Evolutionary conservation across 2,329 filamentous ascomycete genomes (phyloP), one percentile per base, ranked within the genome.

Genomic region (Colletotrichum tofieldiae): DNA sequence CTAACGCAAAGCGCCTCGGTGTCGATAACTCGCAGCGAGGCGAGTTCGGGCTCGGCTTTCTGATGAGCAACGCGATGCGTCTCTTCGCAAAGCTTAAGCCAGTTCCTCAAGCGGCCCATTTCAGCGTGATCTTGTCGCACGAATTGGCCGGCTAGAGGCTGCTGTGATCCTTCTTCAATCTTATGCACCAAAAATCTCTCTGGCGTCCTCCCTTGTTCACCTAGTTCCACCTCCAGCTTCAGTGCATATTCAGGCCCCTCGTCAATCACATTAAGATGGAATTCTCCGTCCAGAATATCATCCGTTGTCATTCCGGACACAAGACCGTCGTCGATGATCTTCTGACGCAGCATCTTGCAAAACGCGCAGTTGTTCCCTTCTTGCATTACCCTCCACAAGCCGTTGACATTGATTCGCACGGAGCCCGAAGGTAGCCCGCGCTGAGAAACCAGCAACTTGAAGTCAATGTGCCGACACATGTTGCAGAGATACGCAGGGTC

Each of bases 401-500:
- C 51, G 16, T 54, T 7, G 4, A 20, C 18, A 5, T 18, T 32
- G 51, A 54, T 35, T 26, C 18, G 29, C 16, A 20, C 18, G 14
- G 29, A 14, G 3, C 16, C 8, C 16, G 26, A 32, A 18, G 26
- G 51, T 9, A 32, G 26, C 18, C 8, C 51, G 26, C 51, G 51
- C 16, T 11, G 51, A 14, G 51, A 32, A 3, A 54, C 3, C 51
- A 35, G 18, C 26, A 35, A 5, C 26, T 20, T 32, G 51, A 54
- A 35, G 51, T 54, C 29, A 26, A 54, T 9, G 51, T 54, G 51
- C 26, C 51, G 51, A 20, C 51, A 32, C 51, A 54, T 54, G 29
- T 54, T 14, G 51, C 51, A 54, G 51, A 54, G 51, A 35, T 54
- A 35, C 16, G 16, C 51, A 3, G 29, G 26, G 26, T 32, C 8